Percentiles rank a stretch among this genome's conserved stretches.
phyloP scores from a whole-genome alignment of 1,284 basidiomycete genomes.

The Peniophora sp. region DNA sequence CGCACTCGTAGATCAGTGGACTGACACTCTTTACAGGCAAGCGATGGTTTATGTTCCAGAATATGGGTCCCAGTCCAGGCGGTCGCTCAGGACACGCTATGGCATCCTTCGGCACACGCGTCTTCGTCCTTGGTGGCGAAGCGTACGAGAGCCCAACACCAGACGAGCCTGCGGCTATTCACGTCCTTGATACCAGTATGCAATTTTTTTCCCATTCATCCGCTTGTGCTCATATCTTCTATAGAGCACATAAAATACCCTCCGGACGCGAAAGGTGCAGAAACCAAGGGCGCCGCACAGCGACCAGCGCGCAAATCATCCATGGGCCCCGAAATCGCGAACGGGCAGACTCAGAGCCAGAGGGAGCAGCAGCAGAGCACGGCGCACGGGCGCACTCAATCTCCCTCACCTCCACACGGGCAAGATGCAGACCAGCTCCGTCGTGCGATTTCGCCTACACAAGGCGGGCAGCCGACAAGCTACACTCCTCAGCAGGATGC shows the following conservation, averaged over 20 bases:
- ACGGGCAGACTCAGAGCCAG: not conserved
- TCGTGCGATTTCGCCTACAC: slow-evolving; percentile 53
- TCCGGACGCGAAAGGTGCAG: slow-evolving; percentile 40
- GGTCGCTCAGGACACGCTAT: slow-evolving; percentile 65
- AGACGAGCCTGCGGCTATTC: slow-evolving; percentile 80
- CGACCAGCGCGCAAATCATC: slow-evolving; percentile 30
- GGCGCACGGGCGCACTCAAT: slow-evolving; percentile 45
- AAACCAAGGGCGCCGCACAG: slow-evolving; percentile 9
- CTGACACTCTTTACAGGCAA: slow-evolving; percentile 36
- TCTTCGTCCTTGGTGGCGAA: slow-evolving; percentile 78
- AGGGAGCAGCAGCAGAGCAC: slow-evolving; percentile 10
- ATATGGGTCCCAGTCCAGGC: slow-evolving; percentile 66
- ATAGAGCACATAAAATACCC: slow-evolving; percentile 94
- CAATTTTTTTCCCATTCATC: slow-evolving; percentile 7
- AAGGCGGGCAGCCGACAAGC: too few species aligned
- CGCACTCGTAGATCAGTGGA: not conserved
- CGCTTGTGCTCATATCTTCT: slow-evolving; percentile 7
- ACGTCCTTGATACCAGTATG: slow-evolving; percentile 85
- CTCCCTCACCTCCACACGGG: slow-evolving; percentile 36
- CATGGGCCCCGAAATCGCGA: slow-evolving; percentile 18
- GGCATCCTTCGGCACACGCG: slow-evolving; percentile 54
- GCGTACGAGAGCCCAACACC: slow-evolving; percentile 68
- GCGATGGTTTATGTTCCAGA: slow-evolving; percentile 78
- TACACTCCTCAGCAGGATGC: not conserved
- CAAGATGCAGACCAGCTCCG: slow-evolving; percentile 48